Evolutionary conservation across 2,329 filamentous ascomycete species (phyloP).

Genomic region (Phyllachora maydis): DNA sequence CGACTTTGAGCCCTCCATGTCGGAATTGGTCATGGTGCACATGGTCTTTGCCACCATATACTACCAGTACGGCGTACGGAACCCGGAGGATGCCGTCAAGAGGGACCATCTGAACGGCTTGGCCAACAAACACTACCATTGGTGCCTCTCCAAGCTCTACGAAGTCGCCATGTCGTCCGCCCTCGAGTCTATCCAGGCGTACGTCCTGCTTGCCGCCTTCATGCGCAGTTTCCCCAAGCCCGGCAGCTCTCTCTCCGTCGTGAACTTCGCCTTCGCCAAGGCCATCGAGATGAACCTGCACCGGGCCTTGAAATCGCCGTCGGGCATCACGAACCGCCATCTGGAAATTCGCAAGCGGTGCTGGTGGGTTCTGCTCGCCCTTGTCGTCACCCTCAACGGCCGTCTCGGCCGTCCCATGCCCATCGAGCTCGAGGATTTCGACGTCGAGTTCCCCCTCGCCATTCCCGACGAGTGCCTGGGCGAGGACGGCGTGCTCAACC

Average conservation of each 20-base stretch:
- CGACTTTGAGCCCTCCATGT: conserved; percentile 34
- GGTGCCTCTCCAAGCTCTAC: conserved; percentile 46
- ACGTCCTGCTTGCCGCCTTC: conserved; percentile 51
- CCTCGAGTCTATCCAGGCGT: conserved; percentile 48
- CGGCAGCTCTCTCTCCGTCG: conserved; percentile 50
- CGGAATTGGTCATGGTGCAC: conserved; percentile 52
- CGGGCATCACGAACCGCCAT: conserved; percentile 31
- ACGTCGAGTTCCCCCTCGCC: conserved; percentile 54
- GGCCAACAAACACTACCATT: conserved; percentile 65
- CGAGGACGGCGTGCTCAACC: conserved; percentile 36
- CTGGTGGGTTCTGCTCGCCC: conserved; percentile 52
- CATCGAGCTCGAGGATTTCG: conserved; percentile 53
- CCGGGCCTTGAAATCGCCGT: conserved; percentile 35
- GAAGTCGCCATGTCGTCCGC: conserved; percentile 40
- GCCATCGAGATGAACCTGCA: conserved; percentile 62
- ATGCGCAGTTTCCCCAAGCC: conserved; percentile 64
- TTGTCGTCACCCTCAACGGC: conserved; percentile 49
- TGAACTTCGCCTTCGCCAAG: conserved; percentile 40
- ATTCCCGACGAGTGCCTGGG: conserved; percentile 51
- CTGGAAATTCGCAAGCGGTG: conserved; percentile 59
- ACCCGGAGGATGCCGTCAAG: conserved; percentile 32
- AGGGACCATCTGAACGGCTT: conserved; percentile 35
- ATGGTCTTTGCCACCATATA: conserved; percentile 64
- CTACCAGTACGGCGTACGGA: conserved; percentile 57
- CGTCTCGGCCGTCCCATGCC: conserved; percentile 63